Evolutionary conservation across 805 yeast species (phyloP), one percentile per base, ranked within the genome.

Genomic region (Wickerhamiella brachini): DNA sequence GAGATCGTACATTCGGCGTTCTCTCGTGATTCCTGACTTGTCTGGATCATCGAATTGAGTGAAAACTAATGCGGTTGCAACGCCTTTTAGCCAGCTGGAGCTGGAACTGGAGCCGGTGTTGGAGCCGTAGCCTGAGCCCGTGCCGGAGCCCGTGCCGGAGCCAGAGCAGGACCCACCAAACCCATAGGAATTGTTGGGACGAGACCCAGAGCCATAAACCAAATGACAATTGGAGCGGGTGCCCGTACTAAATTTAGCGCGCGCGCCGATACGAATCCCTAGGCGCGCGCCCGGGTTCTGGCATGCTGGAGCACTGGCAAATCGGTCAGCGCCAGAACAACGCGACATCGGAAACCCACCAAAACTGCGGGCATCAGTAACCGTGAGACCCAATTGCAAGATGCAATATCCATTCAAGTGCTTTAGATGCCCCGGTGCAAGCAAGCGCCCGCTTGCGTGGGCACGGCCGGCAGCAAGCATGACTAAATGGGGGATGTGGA

Each of bases 391-490:
- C 34, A 29, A 29, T 29, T 29, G 34, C 34, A 29, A 29, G 15
- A 29, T 29, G 4, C 15, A 15, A 15, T 12, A 29, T 7, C 34
- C 34, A 29, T 29, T 29, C 12, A 29, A 12, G 12, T 12, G 15
- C 15, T 29, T 9, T 9, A 29, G 15, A 7, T 15, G 3, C 34
- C 15, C 15, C 4, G 15, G 8, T 29, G 34, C 34, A 29, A 29
- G 15, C 15, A 12, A 29, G 34, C 34, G 34, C 34, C 34, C 34
- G 15, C 12, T 29, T 29, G 34, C 34, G 15, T 7, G 34, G 15
- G 15, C 18, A 37, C 46, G 31, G 34, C 34, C 20, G 46, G 46
- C 46, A 44, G 46, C 46, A 44, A 44, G 29, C 46, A 44, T 44
- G n/a, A 44, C 46, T 44, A 44, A 44, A 23, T 24, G 26, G 26